Percentiles rank a stretch among this genome's conserved stretches.
These are phyloP conservation scores for Candida taoyuanica DNA, from an alignment of 805 yeast genomes.

Conservation along the genomic window DNA sequence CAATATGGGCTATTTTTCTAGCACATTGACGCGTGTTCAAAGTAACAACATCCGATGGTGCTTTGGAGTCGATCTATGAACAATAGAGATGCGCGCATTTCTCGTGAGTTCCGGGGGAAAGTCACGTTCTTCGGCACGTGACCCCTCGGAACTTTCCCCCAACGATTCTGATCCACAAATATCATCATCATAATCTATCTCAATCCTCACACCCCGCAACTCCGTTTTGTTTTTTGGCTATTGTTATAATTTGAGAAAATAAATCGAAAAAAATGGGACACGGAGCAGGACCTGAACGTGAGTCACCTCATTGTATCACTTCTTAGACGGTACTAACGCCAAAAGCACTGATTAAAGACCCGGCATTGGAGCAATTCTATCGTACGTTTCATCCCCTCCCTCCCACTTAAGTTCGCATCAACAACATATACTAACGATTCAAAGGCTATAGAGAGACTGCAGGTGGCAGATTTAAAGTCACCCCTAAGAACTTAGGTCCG, in stretches of 20 bases:
- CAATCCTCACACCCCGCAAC: too few species aligned
- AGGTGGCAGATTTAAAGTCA: constrained; percentile 22
- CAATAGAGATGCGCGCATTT: constrained; percentile 1
- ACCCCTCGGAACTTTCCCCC: too few species aligned
- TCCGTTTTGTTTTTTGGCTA: too few species aligned
- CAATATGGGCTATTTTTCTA: too few species aligned
- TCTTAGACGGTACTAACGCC: constrained; percentile 7
- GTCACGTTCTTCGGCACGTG: constrained; percentile 1
- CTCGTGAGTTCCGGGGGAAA: not conserved
- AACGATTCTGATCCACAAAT: too few species aligned
- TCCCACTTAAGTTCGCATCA: too few species aligned
- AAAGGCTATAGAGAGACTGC: constrained; percentile 23
- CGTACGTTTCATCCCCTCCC: constrained; percentile 15
- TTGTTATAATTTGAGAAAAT: too few species aligned
- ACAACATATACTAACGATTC: constrained; percentile 2
- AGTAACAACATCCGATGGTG: constrained; percentile 2
- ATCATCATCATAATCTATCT: too few species aligned
- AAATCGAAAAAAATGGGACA: constrained; percentile 11
- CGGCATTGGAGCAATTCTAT: constrained; percentile 25
- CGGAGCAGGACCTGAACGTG: constrained; percentile 14
- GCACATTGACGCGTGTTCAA: too few species aligned
- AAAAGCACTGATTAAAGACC: constrained; percentile 23
- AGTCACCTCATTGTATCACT: not conserved
- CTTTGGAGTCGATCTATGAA: constrained; percentile 1
- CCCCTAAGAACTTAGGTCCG: constrained; percentile 22